Percentiles rank a stretch among this genome's conserved stretches.
phyloP scores from a whole-genome alignment of 768 basidiomycete genomes.

The Tulasnella sp. region DNA sequence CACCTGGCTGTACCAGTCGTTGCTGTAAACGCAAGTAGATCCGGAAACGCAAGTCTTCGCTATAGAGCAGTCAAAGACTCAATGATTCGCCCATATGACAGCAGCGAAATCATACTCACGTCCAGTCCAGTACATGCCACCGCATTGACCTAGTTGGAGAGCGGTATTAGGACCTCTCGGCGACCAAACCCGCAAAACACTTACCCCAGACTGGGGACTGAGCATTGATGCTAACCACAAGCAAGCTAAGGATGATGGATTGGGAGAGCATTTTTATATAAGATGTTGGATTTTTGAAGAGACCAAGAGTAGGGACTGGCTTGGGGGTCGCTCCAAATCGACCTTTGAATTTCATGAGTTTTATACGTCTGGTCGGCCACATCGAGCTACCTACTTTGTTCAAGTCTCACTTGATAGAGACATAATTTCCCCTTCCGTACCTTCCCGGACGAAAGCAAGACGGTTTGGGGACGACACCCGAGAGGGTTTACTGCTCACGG shows the following conservation, averaged over 20 bases:
- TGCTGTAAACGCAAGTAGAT: slow-evolving; percentile 23
- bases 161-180: neutral
- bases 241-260: neutral
- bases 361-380: neutral
- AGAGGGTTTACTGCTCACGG: neutral
- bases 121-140: neutral
- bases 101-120: neutral
- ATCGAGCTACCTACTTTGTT: neutral
- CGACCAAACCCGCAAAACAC: neutral
- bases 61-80: neutral
- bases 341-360: neutral
- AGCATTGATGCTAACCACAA: neutral
- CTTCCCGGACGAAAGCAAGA: neutral
- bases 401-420: neutral
- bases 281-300: neutral
- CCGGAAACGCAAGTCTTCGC: slow-evolving; percentile 23
- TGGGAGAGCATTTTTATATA: neutral
- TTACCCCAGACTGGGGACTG: neutral
- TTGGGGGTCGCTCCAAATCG: neutral
- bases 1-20: slow-evolving; percentile 29
- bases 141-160: neutral
- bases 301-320: neutral
- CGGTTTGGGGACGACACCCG: neutral
- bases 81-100: neutral
- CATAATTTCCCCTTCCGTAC: slow-evolving; percentile 10